A percentile compares a stretch with the other conserved stretches of the same genome.
Evolutionary conservation across 306 rosid genomes (phyloP).

Genomic region (Vigna mungo): DNA sequence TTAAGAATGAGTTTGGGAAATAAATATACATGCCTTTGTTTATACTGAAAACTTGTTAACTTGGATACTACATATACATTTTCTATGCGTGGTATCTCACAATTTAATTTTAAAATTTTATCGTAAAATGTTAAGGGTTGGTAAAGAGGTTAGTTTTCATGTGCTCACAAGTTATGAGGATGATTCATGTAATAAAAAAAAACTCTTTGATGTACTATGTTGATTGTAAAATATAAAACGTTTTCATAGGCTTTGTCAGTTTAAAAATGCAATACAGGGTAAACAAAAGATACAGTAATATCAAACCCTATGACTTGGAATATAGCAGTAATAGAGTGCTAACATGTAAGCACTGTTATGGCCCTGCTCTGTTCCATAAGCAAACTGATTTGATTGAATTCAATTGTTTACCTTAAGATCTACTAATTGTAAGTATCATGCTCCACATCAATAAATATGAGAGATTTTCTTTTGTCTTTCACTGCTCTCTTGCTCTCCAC

Average conservation of each 20-base stretch:
- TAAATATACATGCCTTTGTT: too few relatives aligned
- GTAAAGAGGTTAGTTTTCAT: too few relatives aligned
- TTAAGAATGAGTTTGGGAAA: too few relatives aligned
- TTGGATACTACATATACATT: too few relatives aligned
- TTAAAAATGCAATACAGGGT: neutral
- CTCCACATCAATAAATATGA: neutral
- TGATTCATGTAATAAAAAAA: too few relatives aligned
- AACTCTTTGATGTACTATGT: too few relatives aligned
- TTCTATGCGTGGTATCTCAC: too few relatives aligned
- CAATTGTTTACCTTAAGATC: neutral
- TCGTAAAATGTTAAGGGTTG: too few relatives aligned
- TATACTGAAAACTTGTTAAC: too few relatives aligned
- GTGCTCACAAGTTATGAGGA: too few relatives aligned
- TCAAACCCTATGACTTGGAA: neutral
- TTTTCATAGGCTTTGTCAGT: neutral
- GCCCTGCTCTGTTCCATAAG: neutral
- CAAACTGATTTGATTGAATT: neutral
- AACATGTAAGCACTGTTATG: neutral
- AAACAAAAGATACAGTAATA: neutral
- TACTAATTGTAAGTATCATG: neutral
- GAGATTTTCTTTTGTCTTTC: slow-evolving; percentile 10
- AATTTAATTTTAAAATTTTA: too few relatives aligned
- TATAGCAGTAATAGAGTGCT: neutral
- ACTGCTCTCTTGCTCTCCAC: neutral
- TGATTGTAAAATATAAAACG: neutral